Percentiles rank a stretch among this genome's conserved stretches.
phyloP scores from a whole-genome alignment of 1,284 basidiomycete genomes.

The Pseudozyma pruni region DNA sequence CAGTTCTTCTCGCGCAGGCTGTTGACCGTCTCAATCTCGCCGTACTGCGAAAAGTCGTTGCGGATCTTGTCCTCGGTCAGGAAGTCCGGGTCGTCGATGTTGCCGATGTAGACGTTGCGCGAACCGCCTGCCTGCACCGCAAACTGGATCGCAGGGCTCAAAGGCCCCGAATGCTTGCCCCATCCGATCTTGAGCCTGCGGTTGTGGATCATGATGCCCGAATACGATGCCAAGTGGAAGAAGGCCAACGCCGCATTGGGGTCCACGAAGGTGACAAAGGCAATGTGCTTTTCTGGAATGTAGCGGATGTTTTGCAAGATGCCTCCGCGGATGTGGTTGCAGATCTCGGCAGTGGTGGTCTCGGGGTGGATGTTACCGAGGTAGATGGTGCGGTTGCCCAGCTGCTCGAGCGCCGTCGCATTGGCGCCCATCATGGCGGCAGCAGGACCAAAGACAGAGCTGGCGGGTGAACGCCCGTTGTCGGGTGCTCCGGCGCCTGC shows the following conservation, averaged over 20 bases:
- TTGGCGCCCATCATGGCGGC: conserved; percentile 52
- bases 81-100: conserved; percentile 62
- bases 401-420: conserved; percentile 53
- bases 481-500: conserved; percentile 15
- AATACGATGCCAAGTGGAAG: conserved; percentile 63
- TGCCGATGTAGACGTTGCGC: conserved; percentile 67
- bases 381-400: conserved; percentile 67
- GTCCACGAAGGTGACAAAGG: conserved; percentile 67
- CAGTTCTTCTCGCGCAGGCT: conserved; percentile 65
- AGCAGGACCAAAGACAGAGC: conserved; percentile 50
- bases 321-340: conserved; percentile 67
- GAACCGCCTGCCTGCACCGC: conserved; percentile 67
- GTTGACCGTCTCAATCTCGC: conserved; percentile 67
- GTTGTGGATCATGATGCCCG: conserved; percentile 66
- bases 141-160: conserved; percentile 65
- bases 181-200: conserved; percentile 66
- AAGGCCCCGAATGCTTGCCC: conserved; percentile 66
- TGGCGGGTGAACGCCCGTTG: conserved; percentile 37
- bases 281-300: conserved; percentile 66
- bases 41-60: conserved; percentile 63
- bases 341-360: conserved; percentile 66
- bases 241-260: conserved; percentile 65
- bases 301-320: conserved; percentile 65
- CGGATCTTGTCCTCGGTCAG: conserved; percentile 64
- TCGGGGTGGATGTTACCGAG: conserved; percentile 67